These are phyloP conservation scores for Diaporthe vaccinii DNA, from an alignment of 2,329 filamentous ascomycete species.

Conservation along the genomic window DNA sequence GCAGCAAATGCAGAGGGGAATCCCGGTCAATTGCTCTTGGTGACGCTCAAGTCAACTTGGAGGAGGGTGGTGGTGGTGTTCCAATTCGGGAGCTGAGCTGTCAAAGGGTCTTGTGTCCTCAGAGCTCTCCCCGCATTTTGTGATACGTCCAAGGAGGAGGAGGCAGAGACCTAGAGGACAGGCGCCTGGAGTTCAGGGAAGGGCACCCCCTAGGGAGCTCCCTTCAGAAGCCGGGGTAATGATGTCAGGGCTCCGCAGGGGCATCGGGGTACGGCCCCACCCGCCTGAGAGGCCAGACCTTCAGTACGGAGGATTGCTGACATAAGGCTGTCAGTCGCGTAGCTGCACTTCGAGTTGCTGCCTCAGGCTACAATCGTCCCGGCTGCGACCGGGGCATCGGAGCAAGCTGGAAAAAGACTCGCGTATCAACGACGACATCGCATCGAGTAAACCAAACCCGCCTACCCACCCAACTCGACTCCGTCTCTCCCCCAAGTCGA, in stretches of 20 bases:
- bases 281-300: background rate
- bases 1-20: constrained; percentile 24
- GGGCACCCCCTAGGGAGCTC: constrained; percentile 2
- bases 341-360: background rate
- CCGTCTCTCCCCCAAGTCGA: constrained; percentile 53
- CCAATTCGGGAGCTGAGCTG: constrained; percentile 32
- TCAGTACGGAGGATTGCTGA: constrained; percentile 18
- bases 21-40: constrained; percentile 15
- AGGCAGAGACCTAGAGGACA: background rate
- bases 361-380: constrained; percentile 39
- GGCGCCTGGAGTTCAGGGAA: background rate
- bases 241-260: constrained; percentile 34
- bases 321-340: constrained; percentile 21
- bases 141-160: constrained; percentile 25
- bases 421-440: constrained; percentile 41
- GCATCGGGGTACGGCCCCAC: background rate
- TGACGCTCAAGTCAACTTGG: constrained; percentile 9
- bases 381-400: constrained; percentile 31
- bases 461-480: constrained; percentile 48
- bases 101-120: constrained; percentile 13
- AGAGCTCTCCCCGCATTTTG: constrained; percentile 39
- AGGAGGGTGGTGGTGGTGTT: constrained; percentile 33
- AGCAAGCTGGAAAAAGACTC: constrained; percentile 50
- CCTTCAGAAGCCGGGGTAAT: constrained; percentile 41
- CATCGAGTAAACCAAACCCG: constrained; percentile 47